Percentiles rank a stretch among this genome's conserved stretches.
These are phyloP conservation scores for Picochlorum sp. DNA, from an alignment of 139 green algal genomes.

Conservation along the genomic window DNA sequence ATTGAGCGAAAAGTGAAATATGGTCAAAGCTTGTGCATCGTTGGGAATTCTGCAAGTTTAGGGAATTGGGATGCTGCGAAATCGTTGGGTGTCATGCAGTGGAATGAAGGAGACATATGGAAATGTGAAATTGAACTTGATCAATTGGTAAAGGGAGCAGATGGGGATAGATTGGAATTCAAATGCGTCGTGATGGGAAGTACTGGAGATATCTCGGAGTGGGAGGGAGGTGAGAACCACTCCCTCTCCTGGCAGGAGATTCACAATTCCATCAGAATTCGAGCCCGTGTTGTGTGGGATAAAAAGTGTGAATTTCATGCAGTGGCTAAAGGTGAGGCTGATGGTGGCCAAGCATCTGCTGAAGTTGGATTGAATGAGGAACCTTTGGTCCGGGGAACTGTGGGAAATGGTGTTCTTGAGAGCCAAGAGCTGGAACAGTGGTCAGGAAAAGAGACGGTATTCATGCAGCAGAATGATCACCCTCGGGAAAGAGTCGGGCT, in stretches of 20 bases:
- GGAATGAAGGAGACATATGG: constrained; percentile 46
- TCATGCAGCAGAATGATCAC: constrained; percentile 76
- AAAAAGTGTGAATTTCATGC: neutral
- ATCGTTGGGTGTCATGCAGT: constrained; percentile 18
- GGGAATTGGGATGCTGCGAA: constrained; percentile 31
- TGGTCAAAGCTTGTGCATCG: constrained; percentile 10
- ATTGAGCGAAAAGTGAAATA: constrained; percentile 9
- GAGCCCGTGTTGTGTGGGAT: too few relatives aligned
- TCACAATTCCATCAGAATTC: too few relatives aligned
- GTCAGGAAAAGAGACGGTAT: constrained; percentile 36
- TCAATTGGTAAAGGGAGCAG: too few relatives aligned
- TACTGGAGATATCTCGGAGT: too few relatives aligned
- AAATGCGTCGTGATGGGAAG: too few relatives aligned
- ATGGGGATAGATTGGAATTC: constrained; percentile 31
- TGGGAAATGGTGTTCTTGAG: neutral
- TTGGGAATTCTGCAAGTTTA: constrained; percentile 24
- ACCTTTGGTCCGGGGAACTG: neutral
- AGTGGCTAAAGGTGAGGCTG: constrained; percentile 1
- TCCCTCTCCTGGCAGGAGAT: too few relatives aligned
- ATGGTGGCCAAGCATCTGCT: constrained; percentile 6
- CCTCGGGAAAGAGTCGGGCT: constrained; percentile 35
- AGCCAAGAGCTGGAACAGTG: constrained; percentile 9
- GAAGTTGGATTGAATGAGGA: neutral
- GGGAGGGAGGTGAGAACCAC: constrained; percentile 56
- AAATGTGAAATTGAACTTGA: constrained; percentile 5